Evolutionary conservation across 106 monocot species (phyloP).

Genomic region (Acorus gramineus): DNA sequence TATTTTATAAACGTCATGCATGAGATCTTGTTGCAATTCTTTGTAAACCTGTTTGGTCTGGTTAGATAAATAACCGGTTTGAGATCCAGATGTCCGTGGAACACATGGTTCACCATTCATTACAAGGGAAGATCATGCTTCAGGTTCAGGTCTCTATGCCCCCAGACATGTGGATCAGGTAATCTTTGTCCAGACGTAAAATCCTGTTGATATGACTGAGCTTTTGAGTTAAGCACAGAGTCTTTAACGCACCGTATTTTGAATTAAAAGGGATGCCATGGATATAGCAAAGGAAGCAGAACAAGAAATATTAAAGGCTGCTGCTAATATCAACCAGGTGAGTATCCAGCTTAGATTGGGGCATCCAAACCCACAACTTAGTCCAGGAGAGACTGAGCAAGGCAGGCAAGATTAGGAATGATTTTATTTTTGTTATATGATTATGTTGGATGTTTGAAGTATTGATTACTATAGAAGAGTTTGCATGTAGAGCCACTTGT

Average conservation of each 20-base stretch:
- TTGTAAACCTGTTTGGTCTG: no score
- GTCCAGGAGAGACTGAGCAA: not conserved
- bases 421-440: no score
- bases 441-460: no score
- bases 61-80: no score
- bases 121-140: conserved; percentile 58
- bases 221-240: no score
- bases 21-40: no score
- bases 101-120: conserved; percentile 49
- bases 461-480: no score
- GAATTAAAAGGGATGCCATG: conserved; percentile 53
- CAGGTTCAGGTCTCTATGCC: conserved; percentile 74
- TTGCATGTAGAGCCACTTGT: no score
- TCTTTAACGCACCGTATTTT: not conserved
- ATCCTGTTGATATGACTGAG: no score
- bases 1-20: no score
- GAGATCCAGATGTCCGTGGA: conserved; percentile 45
- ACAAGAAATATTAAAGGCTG: conserved; percentile 48
- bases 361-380: conserved; percentile 13
- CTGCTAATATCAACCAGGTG: conserved; percentile 43
- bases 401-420: not conserved
- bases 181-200: not conserved
- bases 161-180: conserved; percentile 54
- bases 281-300: conserved; percentile 61
- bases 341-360: conserved; percentile 77